Conservation (phyloP, 768 basidiomycete species). For the Leccinum imitatum region DNA sequence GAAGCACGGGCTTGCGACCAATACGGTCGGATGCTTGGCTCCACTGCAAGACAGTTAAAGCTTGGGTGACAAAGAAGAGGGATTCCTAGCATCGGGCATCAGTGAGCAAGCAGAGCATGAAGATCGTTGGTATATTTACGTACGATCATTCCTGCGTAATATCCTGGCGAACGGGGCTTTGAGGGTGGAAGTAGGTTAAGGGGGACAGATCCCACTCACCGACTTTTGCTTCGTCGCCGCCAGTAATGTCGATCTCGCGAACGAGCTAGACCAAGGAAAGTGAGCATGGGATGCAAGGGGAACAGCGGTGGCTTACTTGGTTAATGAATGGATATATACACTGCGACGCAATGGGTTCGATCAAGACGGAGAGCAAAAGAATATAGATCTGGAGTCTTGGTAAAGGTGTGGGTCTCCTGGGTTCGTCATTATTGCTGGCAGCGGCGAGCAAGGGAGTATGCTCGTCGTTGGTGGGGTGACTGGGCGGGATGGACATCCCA, state of each 20-base stretch:
- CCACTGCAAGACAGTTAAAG: slow-evolving; percentile 48
- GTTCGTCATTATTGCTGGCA: slow-evolving; percentile 5
- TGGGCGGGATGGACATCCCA: slow-evolving; percentile 17
- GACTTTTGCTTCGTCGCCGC: slow-evolving; percentile 43
- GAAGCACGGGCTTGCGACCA: slow-evolving; percentile 50
- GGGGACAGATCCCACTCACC: slow-evolving; percentile 14
- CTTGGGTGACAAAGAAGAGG: slow-evolving; percentile 46
- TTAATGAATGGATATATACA: slow-evolving; percentile 54
- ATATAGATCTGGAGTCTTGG: slow-evolving; percentile 45
- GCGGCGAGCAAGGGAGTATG: slow-evolving; percentile 25
- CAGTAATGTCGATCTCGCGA: slow-evolving; percentile 41
- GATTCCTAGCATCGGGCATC: slow-evolving; percentile 37
- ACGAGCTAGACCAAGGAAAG: slow-evolving; percentile 35
- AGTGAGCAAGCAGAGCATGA: not conserved
- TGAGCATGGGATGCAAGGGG: not conserved
- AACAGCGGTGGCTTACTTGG: slow-evolving; percentile 30
- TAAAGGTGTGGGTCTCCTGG: slow-evolving; percentile 39
- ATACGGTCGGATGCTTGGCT: slow-evolving; percentile 44
- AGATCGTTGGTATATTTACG: slow-evolving; percentile 18
- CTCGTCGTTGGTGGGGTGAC: slow-evolving; percentile 18
- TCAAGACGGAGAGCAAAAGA: slow-evolving; percentile 42
- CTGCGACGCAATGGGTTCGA: slow-evolving; percentile 48
- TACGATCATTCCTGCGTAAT: slow-evolving; percentile 51
- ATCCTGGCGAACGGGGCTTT: slow-evolving; percentile 31
- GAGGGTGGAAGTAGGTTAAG: not conserved